Conservation (phyloP, 257 asterid species). For the Striga asiatica region DNA sequence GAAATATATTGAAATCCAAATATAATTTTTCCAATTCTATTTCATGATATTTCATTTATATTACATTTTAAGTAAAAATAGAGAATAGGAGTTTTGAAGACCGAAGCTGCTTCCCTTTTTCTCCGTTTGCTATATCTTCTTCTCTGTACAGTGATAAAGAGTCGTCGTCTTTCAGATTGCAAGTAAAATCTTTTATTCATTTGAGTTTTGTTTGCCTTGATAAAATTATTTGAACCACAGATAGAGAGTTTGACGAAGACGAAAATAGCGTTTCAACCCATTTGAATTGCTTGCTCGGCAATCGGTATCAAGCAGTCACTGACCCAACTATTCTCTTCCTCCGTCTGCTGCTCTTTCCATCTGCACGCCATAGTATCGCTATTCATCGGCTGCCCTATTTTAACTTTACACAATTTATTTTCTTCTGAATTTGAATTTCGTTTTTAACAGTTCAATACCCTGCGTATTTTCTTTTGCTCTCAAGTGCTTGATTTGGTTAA, state of each 20-base stretch:
- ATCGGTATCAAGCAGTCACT: slow-evolving; percentile 19
- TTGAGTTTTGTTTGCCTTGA: background rate
- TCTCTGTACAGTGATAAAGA: background rate
- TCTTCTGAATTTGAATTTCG: background rate
- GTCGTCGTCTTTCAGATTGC: background rate
- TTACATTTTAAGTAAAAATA: no score
- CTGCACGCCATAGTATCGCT: background rate
- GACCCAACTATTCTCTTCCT: background rate
- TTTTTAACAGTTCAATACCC: slow-evolving; percentile 1
- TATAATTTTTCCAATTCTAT: no score
- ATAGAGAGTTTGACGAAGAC: background rate
- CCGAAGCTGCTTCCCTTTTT: no score
- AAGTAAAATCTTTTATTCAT: background rate
- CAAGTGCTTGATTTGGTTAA: slow-evolving; percentile 15
- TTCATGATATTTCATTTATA: no score
- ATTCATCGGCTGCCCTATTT: background rate
- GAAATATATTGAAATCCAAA: no score
- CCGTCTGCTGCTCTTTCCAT: background rate
- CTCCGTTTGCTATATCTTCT: background rate
- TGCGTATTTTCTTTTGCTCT: background rate
- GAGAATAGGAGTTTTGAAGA: no score
- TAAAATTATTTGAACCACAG: slow-evolving; percentile 1
- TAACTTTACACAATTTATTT: background rate
- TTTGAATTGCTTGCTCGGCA: slow-evolving; percentile 15
- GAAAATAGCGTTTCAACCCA: slow-evolving; percentile 19